Percentiles rank a stretch among this genome's conserved stretches.
Conservation (phyloP, 331 rosid species). For the Rhamnella rubrinervis region DNA sequence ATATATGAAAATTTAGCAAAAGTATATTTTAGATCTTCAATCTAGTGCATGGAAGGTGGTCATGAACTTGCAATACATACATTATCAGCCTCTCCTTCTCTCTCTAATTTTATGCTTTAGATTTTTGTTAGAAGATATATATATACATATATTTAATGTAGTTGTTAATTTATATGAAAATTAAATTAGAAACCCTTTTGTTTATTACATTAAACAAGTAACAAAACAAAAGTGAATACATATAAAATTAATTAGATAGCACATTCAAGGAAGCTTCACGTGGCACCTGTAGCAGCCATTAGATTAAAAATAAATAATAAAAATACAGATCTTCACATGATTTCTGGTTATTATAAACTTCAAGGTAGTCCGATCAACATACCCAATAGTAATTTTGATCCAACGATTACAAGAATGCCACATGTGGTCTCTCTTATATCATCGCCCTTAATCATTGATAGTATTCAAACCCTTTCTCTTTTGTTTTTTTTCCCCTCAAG, state of each 20-base stretch:
- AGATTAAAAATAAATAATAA: neutral
- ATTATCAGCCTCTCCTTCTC: neutral
- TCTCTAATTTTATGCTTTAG: neutral
- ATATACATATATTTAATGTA: too few relatives aligned
- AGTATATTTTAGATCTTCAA: neutral
- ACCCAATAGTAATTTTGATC: neutral
- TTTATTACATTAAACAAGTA: neutral
- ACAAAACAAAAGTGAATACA: neutral
- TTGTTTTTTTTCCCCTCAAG: neutral
- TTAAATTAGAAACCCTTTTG: neutral
- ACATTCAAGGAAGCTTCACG: slow-evolving; percentile 26
- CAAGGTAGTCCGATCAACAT: neutral
- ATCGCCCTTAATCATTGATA: neutral
- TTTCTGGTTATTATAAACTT: neutral
- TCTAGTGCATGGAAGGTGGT: neutral
- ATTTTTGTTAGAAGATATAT: neutral
- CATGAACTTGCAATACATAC: neutral
- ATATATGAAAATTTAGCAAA: neutral
- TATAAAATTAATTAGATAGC: neutral
- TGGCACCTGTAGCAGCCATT: neutral
- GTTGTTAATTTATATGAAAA: too few relatives aligned
- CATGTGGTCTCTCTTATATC: neutral
- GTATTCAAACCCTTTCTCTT: neutral
- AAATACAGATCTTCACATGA: neutral
- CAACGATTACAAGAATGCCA: neutral